Conservation (phyloP, 129 eudicot genomes). For the Ambrosia trifida region DNA sequence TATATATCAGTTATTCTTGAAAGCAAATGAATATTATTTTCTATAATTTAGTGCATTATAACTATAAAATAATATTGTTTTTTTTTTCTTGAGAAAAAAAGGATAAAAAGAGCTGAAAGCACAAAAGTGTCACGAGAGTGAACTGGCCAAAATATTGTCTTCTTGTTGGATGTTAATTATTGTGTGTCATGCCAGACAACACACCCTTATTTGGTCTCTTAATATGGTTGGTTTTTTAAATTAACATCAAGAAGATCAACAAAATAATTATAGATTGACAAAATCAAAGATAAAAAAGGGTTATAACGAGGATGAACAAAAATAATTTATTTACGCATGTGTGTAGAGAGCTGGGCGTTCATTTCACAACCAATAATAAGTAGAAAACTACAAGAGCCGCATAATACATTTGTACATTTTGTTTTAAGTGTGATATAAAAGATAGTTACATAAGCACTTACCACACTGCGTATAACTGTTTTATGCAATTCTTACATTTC, state of each 20-base stretch:
- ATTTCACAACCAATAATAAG: no score
- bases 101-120: not conserved
- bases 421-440: no score
- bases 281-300: not conserved
- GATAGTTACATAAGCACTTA: no score
- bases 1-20: not conserved
- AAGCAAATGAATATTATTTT: conserved; percentile 3
- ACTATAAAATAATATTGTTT: not conserved
- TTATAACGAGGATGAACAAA: no score
- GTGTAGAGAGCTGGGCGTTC: no score
- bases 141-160: conserved; percentile 28
- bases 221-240: not conserved
- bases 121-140: conserved; percentile 35
- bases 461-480: no score
- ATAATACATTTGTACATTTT: no score
- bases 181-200: conserved; percentile 30
- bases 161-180: conserved; percentile 25
- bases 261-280: not conserved
- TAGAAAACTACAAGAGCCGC: no score
- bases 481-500: no score
- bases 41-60: not conserved
- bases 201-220: conserved; percentile 26
- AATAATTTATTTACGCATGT: no score
- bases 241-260: not conserved
- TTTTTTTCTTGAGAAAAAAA: not conserved